Conservation (phyloP, 768 basidiomycete species). For the Phallus indusiatus region DNA sequence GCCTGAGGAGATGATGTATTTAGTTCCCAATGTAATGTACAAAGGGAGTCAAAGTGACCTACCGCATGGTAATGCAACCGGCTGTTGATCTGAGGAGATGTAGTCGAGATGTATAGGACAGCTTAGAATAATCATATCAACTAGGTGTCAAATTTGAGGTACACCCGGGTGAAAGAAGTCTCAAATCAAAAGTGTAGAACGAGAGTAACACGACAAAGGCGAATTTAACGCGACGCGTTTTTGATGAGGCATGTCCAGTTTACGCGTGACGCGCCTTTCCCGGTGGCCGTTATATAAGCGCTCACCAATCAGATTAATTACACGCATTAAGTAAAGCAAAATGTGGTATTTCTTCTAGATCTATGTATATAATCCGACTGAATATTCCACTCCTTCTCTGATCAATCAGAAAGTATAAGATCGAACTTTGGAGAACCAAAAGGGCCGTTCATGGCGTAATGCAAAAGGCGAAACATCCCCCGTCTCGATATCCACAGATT, state of each 20-base stretch:
- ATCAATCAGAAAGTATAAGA: constrained; percentile 34
- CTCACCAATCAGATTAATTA: neutral
- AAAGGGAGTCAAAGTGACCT: neutral
- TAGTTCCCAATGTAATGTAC: neutral
- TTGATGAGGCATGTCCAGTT: constrained; percentile 1
- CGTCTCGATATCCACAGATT: constrained; percentile 64
- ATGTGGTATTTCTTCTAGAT: no score
- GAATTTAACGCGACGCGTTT: no score
- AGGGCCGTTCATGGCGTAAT: constrained; percentile 80
- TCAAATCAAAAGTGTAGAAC: no score
- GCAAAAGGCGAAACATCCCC: constrained; percentile 63
- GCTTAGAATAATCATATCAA: neutral
- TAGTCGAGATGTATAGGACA: constrained; percentile 6
- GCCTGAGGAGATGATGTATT: neutral
- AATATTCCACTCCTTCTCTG: no score
- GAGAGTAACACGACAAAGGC: no score
- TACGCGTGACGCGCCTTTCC: no score
- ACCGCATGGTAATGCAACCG: constrained; percentile 3
- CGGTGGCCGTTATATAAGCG: neutral
- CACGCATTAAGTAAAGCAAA: no score
- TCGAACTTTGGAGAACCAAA: constrained; percentile 87
- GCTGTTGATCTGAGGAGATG: neutral
- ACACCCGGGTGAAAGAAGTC: no score
- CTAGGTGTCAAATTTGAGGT: neutral
- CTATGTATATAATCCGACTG: no score